Percentiles rank a stretch among this genome's conserved stretches.
phyloP scores from a whole-genome alignment of 148 eudicot genomes.

The Amaranthus cruentus region DNA sequence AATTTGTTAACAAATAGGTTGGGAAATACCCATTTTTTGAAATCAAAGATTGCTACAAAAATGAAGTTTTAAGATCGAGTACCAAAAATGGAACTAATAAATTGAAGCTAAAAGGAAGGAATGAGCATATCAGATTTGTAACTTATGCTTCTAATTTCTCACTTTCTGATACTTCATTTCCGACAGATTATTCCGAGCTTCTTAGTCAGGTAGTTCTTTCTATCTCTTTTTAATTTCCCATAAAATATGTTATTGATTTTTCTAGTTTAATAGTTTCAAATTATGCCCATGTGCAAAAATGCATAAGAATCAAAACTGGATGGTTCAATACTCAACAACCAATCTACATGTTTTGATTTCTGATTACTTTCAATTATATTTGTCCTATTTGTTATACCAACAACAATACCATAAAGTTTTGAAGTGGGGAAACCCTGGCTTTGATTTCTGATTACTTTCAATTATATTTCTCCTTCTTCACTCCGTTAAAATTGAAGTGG shows the following conservation, averaged over 20 bases:
- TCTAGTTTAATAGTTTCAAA: no score
- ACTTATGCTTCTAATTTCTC: slow-evolving; percentile 4
- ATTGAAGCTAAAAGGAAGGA: slow-evolving; percentile 5
- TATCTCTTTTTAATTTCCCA: not conserved
- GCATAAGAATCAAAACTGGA: no score
- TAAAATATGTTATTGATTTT: not conserved
- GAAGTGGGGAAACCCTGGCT: no score
- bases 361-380: not conserved
- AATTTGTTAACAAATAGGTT: slow-evolving; percentile 8
- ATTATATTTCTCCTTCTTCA: no score
- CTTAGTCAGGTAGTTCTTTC: slow-evolving; percentile 21
- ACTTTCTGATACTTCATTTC: slow-evolving; percentile 20
- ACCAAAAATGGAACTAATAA: not conserved
- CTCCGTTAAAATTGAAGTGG: no score
- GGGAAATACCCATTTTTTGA: not conserved
- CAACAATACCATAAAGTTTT: no score
- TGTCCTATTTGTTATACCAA: no score
- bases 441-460: no score
- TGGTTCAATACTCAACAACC: no score
- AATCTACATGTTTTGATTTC: not conserved
- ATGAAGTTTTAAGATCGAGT: not conserved
- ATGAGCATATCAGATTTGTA: not conserved
- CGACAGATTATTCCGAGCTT: slow-evolving; percentile 24
- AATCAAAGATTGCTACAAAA: not conserved
- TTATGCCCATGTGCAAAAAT: no score